Evolutionary conservation across 192 early-diverging fungal species (phyloP).

Genomic region (Linnemannia elongata): DNA sequence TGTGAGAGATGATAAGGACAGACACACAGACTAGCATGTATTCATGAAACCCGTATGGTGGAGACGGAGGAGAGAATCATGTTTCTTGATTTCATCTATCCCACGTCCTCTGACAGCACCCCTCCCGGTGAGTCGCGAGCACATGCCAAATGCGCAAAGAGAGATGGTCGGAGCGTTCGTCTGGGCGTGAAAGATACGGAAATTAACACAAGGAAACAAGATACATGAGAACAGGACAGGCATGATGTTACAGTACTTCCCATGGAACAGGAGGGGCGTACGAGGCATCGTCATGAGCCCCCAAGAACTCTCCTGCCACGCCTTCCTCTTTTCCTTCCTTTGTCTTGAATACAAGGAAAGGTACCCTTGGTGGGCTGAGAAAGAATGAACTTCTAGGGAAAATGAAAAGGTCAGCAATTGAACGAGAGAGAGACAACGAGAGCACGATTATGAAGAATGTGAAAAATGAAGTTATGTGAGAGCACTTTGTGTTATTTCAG

Average conservation of each 20-base stretch:
- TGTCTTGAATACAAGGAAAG: background rate
- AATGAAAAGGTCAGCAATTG: background rate
- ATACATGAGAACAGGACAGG: background rate
- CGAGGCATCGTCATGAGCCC: background rate
- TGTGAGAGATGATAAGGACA: background rate
- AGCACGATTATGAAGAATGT: background rate
- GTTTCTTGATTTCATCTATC: background rate
- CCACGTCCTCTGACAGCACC: background rate
- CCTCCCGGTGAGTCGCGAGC: background rate
- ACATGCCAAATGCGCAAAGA: background rate
- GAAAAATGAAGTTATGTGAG: background rate
- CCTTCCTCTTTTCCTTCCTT: background rate
- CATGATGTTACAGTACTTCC: background rate
- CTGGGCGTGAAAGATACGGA: background rate
- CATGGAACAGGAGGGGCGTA: background rate
- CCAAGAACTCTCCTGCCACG: background rate
- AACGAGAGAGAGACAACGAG: background rate
- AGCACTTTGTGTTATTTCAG: background rate
- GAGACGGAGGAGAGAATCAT: background rate
- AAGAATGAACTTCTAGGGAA: background rate
- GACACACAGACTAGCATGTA: background rate
- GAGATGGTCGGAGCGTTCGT: background rate
- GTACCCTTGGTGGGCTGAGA: background rate
- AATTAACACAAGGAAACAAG: background rate
- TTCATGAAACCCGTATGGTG: background rate